Evolutionary conservation across 1,139 yeast genomes (phyloP), one percentile per base, ranked within the genome.

Genomic region (Dujonia santamariae): DNA sequence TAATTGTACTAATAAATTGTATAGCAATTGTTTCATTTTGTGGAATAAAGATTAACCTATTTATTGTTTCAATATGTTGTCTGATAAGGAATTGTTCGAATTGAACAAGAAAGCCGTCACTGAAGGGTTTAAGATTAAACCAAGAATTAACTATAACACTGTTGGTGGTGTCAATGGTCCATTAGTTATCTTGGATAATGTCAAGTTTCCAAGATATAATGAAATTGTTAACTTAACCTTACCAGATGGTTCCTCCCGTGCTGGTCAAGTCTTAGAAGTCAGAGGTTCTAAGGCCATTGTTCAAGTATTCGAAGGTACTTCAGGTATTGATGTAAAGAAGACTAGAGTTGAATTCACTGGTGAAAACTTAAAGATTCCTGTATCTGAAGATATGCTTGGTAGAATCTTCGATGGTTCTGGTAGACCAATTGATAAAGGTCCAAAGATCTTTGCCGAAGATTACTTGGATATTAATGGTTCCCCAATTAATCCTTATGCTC

Each of bases 91-190:
- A 61, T 63, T 75, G 54, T 75, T 67, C 59, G 96, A 86, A 49
- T 71, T 88, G 55, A 88, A 88, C 75, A 86, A 87, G 62, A 78
- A 80, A 60, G 97, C 97, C 34, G 97, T 82, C 38, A 84, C 92
- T 40, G 85, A 86, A 58, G 94, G 95, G 48, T 87, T 87, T 69
- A 80, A 85, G 47, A 81, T 88, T 55, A 82, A 85, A 59, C 97
- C 97, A 43, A 82, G 96, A 67, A 62, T 86, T 49, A 84, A 81
- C 53, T 92, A 92, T 67, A 92, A 92, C 70, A 92, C 98, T 19
- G 98, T 92, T 45, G 92, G 92, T 36, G 97, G 97, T 58, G 95
- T 92, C 53, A 92, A 92, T 63, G 99, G 99, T 42, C 99, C 99
- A 7, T 77, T 92, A 60, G 98, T 92, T 42, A 88, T 92, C 54